These are phyloP conservation scores for Rhizomucor pusillus DNA, from an alignment of 371 early-diverging fungal genomes.

Conservation along the genomic window DNA sequence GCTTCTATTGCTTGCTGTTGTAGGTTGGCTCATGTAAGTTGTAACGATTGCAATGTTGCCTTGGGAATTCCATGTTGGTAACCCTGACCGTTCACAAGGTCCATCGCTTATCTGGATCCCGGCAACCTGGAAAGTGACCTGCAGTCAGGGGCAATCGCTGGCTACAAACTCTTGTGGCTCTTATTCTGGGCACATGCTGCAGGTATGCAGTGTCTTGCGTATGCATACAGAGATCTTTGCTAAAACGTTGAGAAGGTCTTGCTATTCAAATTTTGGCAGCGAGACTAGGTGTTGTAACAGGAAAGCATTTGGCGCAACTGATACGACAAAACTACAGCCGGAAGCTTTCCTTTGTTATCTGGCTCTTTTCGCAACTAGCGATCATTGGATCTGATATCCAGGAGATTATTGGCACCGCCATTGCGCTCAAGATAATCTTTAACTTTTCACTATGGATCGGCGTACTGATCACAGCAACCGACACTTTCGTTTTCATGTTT, in stretches of 20 bases:
- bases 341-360: slow-evolving; percentile 44
- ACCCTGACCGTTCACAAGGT: slow-evolving; percentile 35
- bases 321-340: slow-evolving; percentile 48
- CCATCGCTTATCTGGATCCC: slow-evolving; percentile 74
- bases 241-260: too few species aligned
- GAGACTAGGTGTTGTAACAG: slow-evolving; percentile 72
- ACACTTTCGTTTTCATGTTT: slow-evolving; percentile 67
- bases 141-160: slow-evolving; percentile 65
- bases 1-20: too few species aligned
- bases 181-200: slow-evolving; percentile 61
- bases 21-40: slow-evolving; percentile 5
- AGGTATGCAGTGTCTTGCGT: too few species aligned
- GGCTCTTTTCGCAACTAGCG: slow-evolving; percentile 68
- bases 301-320: slow-evolving; percentile 65
- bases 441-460: slow-evolving; percentile 60
- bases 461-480: slow-evolving; percentile 67
- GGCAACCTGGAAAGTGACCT: slow-evolving; percentile 76
- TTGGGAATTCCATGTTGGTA: background rate
- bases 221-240: too few species aligned
- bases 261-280: slow-evolving; percentile 65
- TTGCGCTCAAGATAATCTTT: slow-evolving; percentile 68
- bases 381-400: slow-evolving; percentile 76
- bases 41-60: background rate
- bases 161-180: slow-evolving; percentile 65
- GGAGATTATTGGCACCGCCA: slow-evolving; percentile 78